Evolutionary conservation across 139 green algal genomes (phyloP), one percentile per base, ranked within the genome.

Genomic region (Parachlorella kessleri): DNA sequence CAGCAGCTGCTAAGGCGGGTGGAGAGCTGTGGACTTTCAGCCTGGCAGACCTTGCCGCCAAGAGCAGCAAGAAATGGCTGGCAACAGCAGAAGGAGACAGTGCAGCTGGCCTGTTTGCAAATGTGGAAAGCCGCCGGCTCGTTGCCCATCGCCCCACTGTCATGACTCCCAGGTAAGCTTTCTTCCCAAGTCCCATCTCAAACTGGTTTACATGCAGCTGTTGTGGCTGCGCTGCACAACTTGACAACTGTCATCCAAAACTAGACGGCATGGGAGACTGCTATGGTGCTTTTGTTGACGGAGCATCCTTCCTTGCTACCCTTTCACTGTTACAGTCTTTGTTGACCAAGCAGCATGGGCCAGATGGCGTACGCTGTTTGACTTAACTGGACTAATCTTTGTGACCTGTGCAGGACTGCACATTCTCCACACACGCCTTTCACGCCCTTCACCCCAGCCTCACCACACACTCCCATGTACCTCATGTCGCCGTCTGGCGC

Each of bases 61-160:
- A n/a, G 5, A 41, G 48, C 39, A 14, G 40, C 63, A 28, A 41
- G 53, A 38, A 28, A 33, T 39, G 35, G 72, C 38, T 33, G 70
- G 53, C 54, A 76, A 68, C 38, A 53, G 69, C 68, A 66, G 55
- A 18, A 42, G 67, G 40, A 9, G 18, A 26, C 33, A 8, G 14
- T 9, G 9, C 32, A n/a, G 14, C 39, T 8, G 14, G 30, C 33
- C 37, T 36, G 72, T 32, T 42, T 33, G 33, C 14, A 48, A 7
- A 33, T 10, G 72, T 26, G 14, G 73, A 72, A 36, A 72, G 79
- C 30, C 79, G 79, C 9, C 77, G 72, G 30, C 59, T 91, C 36
- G 48, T 91, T 33, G 59, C 75, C 14, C 64, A 81, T 36, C 81
- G 79, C 21, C 82, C 77, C 14, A 35, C 66, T 9, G 38, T 55